A percentile compares a stretch with the other conserved stretches of the same genome.
Evolutionary conservation across 768 basidiomycete species (phyloP).

Genomic region (Tricholoma bakamatsutake): DNA sequence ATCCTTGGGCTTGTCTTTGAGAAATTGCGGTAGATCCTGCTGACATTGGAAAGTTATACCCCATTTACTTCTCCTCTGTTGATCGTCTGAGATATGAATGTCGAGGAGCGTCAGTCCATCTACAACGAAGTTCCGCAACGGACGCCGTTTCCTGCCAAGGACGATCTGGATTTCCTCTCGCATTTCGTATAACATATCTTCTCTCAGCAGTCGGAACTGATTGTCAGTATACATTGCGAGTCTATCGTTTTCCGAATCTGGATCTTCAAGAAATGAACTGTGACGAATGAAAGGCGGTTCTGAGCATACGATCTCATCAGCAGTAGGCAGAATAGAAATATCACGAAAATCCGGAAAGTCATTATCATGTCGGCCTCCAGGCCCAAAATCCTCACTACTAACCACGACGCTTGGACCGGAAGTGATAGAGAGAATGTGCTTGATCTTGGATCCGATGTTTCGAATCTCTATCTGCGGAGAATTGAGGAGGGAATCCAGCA

Average conservation of each 20-base stretch:
- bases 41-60: conserved; percentile 34
- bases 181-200: conserved; percentile 56
- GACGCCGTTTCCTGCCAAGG: conserved; percentile 31
- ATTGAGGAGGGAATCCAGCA: conserved; percentile 22
- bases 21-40: conserved; percentile 31
- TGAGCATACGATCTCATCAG: conserved; percentile 45
- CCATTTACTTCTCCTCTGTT: conserved; percentile 27
- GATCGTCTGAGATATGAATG: conserved; percentile 27
- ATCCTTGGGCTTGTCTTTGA: conserved; percentile 22
- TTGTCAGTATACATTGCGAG: conserved; percentile 53
- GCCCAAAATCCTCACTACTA: conserved; percentile 24
- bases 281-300: conserved; percentile 45
- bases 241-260: conserved; percentile 29
- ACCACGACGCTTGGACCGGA: neutral
- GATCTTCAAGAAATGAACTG: conserved; percentile 37
- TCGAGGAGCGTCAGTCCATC: conserved; percentile 31
- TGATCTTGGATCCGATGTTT: neutral
- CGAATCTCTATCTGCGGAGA: conserved; percentile 7
- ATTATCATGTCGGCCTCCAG: conserved; percentile 69
- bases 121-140: conserved; percentile 30
- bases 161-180: conserved; percentile 47
- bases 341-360: conserved; percentile 55
- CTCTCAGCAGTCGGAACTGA: conserved; percentile 58
- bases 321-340: conserved; percentile 60
- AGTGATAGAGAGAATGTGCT: neutral